Base-by-base conservation (phyloP, 352 stramenopile species). In the Phytophthora boehmeriae region DNA sequence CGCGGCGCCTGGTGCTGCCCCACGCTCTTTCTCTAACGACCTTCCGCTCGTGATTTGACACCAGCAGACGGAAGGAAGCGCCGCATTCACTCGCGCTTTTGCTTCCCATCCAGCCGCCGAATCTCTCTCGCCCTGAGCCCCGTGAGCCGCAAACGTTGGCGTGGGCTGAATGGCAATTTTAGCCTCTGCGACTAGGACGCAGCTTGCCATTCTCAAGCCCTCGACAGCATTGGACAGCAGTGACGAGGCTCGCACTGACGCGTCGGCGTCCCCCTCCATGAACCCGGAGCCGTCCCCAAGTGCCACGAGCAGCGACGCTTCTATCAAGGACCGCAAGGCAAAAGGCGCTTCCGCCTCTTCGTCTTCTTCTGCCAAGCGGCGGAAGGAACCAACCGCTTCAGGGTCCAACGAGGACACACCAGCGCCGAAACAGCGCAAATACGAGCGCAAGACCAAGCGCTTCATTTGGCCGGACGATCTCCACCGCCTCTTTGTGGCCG, bases 381-480 rank as follows among this genome's bases (percentile, higher is more conserved):
- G 39, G 36, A 77, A 74, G 39, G 46, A 48, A 2, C 64, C 63
- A 13, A 11, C 63, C 6, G 38, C 36, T 0, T 36, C 52, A 4
- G 9, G 20, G 11, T 1, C 11, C 25, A 45, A 44, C 1, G 59
- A 63, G 9, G 51, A 68, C 36, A 77, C 74, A 11, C 47, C 59
- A 5, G 32, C 52, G 11, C 25, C 64, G 8, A 68, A 76, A 17
- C 82, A 93, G 67, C 87, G 87, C 77, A 94, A 96, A 64, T 96
- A 96, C 66, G 87, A 96, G 59, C 87, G 84, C 68, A 91, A 93
- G 68, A 92, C 84, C 27, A 91, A 93, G 62, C 87, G 88, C 41
- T 96, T 96, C 59, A 83, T 91, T 44, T 96, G 88, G 88, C 86
- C 88, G 2, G 86, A 96, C 42, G 88, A 96, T 38, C 84, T 96